Evolutionary conservation across 148 eudicot genomes (phyloP).

Genomic region (Rhododendron griersonianum): DNA sequence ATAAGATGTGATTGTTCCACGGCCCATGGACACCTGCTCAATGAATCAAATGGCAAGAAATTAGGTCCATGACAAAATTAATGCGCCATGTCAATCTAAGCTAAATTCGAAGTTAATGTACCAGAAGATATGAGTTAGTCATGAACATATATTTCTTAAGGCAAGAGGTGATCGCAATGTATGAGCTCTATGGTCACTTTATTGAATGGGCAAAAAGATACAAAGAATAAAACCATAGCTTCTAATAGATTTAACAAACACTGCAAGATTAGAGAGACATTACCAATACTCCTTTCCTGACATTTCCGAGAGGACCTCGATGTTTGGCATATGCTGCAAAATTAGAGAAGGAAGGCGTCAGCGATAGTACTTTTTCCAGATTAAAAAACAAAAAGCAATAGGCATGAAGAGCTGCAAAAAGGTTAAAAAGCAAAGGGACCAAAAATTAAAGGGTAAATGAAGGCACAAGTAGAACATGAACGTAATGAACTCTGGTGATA

Average conservation of each 20-base stretch:
- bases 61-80: constrained; percentile 2
- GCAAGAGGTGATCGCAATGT: neutral
- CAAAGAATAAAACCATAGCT: neutral
- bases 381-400: neutral
- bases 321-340: constrained; percentile 80
- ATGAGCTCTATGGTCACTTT: neutral
- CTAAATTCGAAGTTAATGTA: neutral
- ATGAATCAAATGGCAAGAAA: constrained; percentile 1
- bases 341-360: neutral
- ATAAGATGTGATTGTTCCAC: constrained; percentile 76
- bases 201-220: neutral
- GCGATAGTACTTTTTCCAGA: neutral
- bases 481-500: neutral
- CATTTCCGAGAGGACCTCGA: constrained; percentile 93
- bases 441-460: neutral
- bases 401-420: neutral
- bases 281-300: constrained; percentile 99
- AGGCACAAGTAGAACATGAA: neutral
- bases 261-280: constrained; percentile 7
- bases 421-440: neutral
- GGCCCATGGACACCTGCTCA: constrained; percentile 85
- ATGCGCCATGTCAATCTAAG: neutral
- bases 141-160: neutral
- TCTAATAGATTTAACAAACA: neutral
- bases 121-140: neutral